phyloP scores from a whole-genome alignment of 2,329 filamentous ascomycete genomes.

The Dendrostoma leiphaemia region DNA sequence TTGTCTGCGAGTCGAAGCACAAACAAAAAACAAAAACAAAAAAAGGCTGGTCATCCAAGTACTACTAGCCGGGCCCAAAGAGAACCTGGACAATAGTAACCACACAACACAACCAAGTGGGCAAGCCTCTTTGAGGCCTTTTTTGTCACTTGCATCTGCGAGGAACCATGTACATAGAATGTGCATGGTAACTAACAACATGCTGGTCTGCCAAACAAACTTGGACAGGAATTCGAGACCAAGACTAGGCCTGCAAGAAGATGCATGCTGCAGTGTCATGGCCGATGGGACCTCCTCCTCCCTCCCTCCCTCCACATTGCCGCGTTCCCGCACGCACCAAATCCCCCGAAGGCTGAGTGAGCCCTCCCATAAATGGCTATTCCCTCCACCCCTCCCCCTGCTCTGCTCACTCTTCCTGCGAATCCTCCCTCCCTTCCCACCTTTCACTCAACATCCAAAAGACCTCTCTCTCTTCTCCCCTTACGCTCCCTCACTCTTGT shows the following conservation, averaged over 20 bases:
- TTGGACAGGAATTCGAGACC: no score
- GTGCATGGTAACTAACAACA: no score
- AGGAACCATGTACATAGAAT: neutral
- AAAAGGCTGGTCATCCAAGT: neutral
- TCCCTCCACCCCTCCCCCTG: constrained; percentile 3
- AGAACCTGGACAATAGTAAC: neutral
- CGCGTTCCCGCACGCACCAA: neutral
- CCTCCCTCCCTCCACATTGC: neutral
- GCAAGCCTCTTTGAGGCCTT: neutral
- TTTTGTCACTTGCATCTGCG: constrained; percentile 6
- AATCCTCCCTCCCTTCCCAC: neutral
- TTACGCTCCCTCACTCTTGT: constrained; percentile 1
- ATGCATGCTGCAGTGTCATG: constrained; percentile 4
- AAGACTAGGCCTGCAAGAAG: no score
- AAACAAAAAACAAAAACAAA: no score
- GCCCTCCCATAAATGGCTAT: constrained; percentile 14
- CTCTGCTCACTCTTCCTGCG: neutral
- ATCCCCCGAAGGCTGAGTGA: constrained; percentile 2
- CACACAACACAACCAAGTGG: no score
- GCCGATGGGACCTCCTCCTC: constrained; percentile 2
- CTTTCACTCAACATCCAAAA: constrained; percentile 5
- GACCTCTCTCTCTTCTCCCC: no score
- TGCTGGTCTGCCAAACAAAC: neutral
- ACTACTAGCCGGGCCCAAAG: neutral
- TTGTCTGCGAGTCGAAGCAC: neutral